Base-by-base conservation (phyloP, 2,329 filamentous ascomycete species). In the Acrocalymma vagum region DNA sequence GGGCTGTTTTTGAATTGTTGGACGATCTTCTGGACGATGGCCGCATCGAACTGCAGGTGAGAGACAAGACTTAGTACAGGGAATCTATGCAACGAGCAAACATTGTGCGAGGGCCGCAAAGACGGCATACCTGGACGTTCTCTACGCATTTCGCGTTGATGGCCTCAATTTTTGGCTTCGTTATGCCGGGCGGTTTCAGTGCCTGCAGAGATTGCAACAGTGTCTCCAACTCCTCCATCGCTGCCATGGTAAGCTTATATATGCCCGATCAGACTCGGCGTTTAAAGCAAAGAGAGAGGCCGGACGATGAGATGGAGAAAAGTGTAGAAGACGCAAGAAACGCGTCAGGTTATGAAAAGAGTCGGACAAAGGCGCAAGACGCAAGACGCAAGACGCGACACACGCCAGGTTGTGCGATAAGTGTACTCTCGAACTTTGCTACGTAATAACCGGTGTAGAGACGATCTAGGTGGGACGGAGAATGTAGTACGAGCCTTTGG, bases 1-100 rank as follows among this genome's bases (percentile, higher is more conserved):
- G 90, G 90, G 58, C 92, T 87, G 74, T 94, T 95, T 75, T 95
- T 96, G 81, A 97, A 95, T 67, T 96, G 92, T 55, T 92, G 95
- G 76, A 89, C 96, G 65, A 99, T 87, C 72, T 95, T 96, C 72
- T 96, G 91, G 62, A 97, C 90, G 66, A 99, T 85, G 61, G 92
- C 85, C 38, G 90, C 94, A 77, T 97, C 93, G 73, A 88, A 93
- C 94, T 96, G 76, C 36, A 65, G 62, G 44, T 33, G 34, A 43
- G 45, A 42, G 37, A 18, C 34, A 38, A 35, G 37, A 34, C 49
- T 67, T 61, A 68, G 59, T 58, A 61, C 40, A 29, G 27, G 48
- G 43, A 39, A 54, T 26, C 26, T 47, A 41, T 21, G 25, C 32
- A 35, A 24, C 28, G 38, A 42, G n/a, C n/a, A 27, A n/a, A 29